phyloP scores from a whole-genome alignment of 192 early-diverging fungal genomes.

The Coemansia sp. region DNA sequence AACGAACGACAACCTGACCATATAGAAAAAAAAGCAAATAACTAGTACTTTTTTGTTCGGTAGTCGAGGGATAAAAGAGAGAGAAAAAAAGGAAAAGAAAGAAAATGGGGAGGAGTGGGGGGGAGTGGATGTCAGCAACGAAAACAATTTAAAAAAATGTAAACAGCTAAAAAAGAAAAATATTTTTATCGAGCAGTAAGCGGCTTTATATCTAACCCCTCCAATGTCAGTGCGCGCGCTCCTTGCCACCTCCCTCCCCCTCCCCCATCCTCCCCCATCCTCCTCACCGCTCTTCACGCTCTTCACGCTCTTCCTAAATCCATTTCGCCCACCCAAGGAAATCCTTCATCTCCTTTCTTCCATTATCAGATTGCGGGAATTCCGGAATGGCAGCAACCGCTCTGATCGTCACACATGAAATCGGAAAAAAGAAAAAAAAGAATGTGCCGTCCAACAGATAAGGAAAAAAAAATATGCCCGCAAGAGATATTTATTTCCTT shows the following conservation, averaged over 20 bases:
- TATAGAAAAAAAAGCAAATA: background rate
- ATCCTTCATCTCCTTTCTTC: background rate
- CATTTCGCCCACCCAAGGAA: too few relatives aligned
- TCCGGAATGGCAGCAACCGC: too few relatives aligned
- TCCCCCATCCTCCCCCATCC: too few relatives aligned
- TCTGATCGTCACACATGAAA: too few relatives aligned
- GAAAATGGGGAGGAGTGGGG: background rate
- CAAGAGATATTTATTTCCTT: background rate
- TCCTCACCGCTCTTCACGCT: too few relatives aligned
- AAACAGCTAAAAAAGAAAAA: background rate
- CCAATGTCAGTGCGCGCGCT: too few relatives aligned
- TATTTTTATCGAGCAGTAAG: too few relatives aligned
- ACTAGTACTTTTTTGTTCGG: too few relatives aligned
- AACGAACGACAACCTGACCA: conserved; percentile 37
- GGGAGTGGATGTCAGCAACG: background rate
- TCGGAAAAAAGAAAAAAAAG: background rate
- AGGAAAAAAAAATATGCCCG: background rate
- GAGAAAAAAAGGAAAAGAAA: background rate
- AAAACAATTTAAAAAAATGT: background rate
- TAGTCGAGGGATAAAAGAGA: background rate
- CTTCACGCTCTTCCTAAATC: too few relatives aligned
- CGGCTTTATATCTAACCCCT: too few relatives aligned
- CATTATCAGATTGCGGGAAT: conserved; percentile 7
- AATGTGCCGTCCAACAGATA: background rate
- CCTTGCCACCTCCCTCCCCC: too few relatives aligned